Evolutionary conservation across 495 filamentous ascomycete genomes (phyloP).

Genomic region (Hypoxylon lienhwacheense): DNA sequence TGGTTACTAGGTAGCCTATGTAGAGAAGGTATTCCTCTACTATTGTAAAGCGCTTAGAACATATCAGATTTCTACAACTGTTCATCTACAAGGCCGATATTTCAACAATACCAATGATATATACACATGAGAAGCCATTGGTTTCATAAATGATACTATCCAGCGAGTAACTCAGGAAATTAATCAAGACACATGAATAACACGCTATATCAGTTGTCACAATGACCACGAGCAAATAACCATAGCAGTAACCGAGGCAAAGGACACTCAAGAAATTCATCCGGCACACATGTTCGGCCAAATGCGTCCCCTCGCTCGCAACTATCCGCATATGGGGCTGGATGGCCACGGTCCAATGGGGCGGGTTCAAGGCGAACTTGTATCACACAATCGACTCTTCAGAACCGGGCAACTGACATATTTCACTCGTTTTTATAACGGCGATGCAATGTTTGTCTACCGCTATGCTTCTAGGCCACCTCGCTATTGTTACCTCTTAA

Average conservation of each 20-base stretch:
- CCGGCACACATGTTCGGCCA: background rate
- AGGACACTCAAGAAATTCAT: constrained; percentile 5
- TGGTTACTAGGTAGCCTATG: too few relatives aligned
- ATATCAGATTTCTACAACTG: too few relatives aligned
- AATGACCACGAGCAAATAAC: too few relatives aligned
- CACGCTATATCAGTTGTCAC: too few relatives aligned
- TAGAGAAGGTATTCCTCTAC: too few relatives aligned
- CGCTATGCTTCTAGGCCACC: constrained; percentile 2
- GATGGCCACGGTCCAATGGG: constrained; percentile 9
- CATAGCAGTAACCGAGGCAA: background rate
- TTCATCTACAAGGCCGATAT: too few relatives aligned
- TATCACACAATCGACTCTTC: constrained; percentile 25
- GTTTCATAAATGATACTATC: too few relatives aligned
- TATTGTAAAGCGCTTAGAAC: too few relatives aligned
- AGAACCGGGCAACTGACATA: background rate
- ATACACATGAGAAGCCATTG: too few relatives aligned
- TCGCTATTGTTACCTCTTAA: constrained; percentile 10
- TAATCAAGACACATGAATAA: too few relatives aligned
- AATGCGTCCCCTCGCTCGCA: constrained; percentile 12
- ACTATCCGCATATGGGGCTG: constrained; percentile 8
- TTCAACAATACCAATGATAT: too few relatives aligned
- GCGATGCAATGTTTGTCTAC: constrained; percentile 4
- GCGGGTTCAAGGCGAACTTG: constrained; percentile 26
- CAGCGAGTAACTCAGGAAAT: too few relatives aligned
- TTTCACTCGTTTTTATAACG: constrained; percentile 2